phyloP scores from a whole-genome alignment of 1,284 basidiomycete genomes.

The Ustilago shanxiensis region DNA sequence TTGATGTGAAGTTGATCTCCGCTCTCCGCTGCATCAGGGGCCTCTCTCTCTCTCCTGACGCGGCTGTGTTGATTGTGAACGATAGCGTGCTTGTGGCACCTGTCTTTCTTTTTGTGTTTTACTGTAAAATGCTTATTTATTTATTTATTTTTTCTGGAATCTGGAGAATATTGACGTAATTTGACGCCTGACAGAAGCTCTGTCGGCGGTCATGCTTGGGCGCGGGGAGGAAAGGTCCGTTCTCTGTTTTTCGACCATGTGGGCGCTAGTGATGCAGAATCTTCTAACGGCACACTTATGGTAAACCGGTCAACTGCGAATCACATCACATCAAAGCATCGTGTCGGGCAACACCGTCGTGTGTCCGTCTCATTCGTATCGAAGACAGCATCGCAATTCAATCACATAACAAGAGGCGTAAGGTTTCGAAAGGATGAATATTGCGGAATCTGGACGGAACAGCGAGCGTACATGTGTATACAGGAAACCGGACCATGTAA shows the following conservation, averaged over 20 bases:
- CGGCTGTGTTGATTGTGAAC: neutral
- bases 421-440: conserved; percentile 10
- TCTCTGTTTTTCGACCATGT: neutral
- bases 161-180: conserved; percentile 1
- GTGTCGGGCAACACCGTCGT: neutral
- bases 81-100: neutral
- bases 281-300: neutral
- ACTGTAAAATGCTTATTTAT: no score
- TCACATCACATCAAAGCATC: neutral
- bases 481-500: conserved; percentile 24
- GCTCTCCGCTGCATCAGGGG: no score
- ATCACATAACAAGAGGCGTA: no score
- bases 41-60: neutral
- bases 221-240: neutral
- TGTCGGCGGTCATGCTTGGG: neutral
- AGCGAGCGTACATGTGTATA: conserved; percentile 31
- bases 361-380: neutral
- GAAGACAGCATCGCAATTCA: neutral
- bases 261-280: neutral
- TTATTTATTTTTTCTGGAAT: neutral
- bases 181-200: neutral
- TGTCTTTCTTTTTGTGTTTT: conserved; percentile 4
- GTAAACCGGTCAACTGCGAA: neutral
- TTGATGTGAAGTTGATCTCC: neutral
- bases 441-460: conserved; percentile 22